Conservation (phyloP, 306 rosid genomes). For the Trichosanthes truncata region DNA sequence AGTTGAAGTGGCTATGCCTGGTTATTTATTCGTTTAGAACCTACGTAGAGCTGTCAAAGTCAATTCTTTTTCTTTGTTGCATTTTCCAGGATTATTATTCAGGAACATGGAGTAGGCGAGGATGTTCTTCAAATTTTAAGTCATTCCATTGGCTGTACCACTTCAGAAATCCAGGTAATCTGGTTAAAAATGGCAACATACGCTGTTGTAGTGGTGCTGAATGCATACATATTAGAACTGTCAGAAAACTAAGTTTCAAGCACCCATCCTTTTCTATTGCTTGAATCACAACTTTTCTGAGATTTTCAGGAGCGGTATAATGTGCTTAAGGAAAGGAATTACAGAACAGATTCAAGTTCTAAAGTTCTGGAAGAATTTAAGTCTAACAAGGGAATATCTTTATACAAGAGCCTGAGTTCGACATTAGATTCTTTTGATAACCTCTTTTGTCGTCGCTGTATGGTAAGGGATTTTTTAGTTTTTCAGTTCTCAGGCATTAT, state of each 20-base stretch:
- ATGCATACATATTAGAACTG: neutral
- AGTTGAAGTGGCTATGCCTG: neutral
- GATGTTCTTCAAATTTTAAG: conserved; percentile 58
- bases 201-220: neutral
- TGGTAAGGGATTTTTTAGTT: conserved; percentile 35
- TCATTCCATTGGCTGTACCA: conserved; percentile 62
- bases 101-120: conserved; percentile 69
- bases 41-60: neutral
- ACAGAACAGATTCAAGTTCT: conserved; percentile 24
- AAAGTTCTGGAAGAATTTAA: conserved; percentile 35
- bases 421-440: conserved; percentile 94
- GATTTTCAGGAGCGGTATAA: conserved; percentile 61
- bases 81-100: conserved; percentile 64
- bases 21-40: neutral
- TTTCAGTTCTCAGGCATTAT: neutral
- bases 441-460: conserved; percentile 94
- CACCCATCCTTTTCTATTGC: neutral
- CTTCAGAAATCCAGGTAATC: conserved; percentile 67
- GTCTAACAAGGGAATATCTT: conserved; percentile 38
- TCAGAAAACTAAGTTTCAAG: neutral
- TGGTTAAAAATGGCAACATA: conserved; percentile 8
- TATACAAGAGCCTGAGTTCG: conserved; percentile 65
- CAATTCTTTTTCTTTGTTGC: conserved; percentile 9
- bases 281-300: conserved; percentile 12
- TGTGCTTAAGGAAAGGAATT: conserved; percentile 46